Evolutionary conservation across 495 filamentous ascomycete genomes (phyloP), one percentile per base, ranked within the genome.

Genomic region (Baudoinia panamericana): DNA sequence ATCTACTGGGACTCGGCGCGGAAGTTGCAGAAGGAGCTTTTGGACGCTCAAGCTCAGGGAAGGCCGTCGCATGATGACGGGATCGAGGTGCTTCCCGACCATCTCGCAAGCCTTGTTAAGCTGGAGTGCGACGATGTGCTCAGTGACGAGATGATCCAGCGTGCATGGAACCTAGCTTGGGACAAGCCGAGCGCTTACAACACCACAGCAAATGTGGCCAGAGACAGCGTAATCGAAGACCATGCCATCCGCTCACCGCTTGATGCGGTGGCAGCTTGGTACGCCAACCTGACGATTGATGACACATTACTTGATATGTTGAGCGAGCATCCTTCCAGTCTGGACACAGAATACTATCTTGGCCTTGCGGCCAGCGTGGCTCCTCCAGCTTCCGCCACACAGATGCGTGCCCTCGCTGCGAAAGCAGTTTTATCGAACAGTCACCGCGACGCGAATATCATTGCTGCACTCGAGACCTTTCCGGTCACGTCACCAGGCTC

Each of bases 261-360:
- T 43, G 88, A 96, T 56, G 85, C 83, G 19, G 69, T 94, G 15
- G 82, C 87, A 11, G 81, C 87, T 0, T 94, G 87, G 88, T 88
- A 75, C 65, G 92, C 85, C 1, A 80, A 75, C 48, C 68, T 80
- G 36, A 61, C 76, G n/a, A 61, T 94, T 20, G 80, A 88, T 32
- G 68, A 68, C 24, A 76, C 73, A 6, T 70, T 96, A 17, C 58
- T 76, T 19, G 63, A 62, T 16, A 27, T 28, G 0, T 13, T 46
- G 10, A 11, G 20, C 25, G 22, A 39, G 20, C 36, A 41, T 79
- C 69, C 43, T 63, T 37, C 34, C 13, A 26, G 68, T 21, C 31
- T 42, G 7, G 37, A 50, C 30, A 41, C 37, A 13, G 41, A 50
- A 26, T 50, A 40, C 36, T 41, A 77, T 30, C 69, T 93, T 16